Conservation (phyloP, 805 yeast species). For the Brettanomyces sp. region DNA sequence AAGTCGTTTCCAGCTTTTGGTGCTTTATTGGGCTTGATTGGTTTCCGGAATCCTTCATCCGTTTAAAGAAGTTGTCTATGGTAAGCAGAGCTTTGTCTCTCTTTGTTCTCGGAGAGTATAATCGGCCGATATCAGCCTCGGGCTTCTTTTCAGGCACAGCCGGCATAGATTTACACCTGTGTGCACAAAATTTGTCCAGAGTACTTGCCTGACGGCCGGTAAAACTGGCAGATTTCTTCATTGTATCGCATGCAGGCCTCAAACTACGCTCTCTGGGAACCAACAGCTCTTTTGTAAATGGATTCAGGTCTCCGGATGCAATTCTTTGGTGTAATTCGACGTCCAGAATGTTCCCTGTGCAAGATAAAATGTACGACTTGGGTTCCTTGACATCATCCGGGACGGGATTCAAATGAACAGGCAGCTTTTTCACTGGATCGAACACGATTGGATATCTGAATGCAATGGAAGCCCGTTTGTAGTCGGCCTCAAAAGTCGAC, state of each 20-base stretch:
- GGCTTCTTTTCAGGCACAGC: neutral
- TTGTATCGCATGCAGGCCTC: neutral
- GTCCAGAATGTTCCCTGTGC: constrained; percentile 38
- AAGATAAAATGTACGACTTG: constrained; percentile 19
- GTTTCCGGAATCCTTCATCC: constrained; percentile 1
- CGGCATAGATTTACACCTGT: neutral
- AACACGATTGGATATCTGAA: constrained; percentile 82
- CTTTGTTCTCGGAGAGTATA: constrained; percentile 1
- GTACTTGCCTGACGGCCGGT: neutral
- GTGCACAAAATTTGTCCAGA: neutral
- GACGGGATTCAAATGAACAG: constrained; percentile 53
- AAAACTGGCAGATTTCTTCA: constrained; percentile 1
- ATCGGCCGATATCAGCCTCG: no score
- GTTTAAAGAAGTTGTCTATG: constrained; percentile 15
- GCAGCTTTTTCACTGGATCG: constrained; percentile 42
- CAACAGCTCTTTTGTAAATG: constrained; percentile 42
- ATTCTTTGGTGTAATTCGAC: constrained; percentile 42
- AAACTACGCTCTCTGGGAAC: constrained; percentile 34
- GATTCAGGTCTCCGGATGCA: constrained; percentile 61
- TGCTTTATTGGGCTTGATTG: neutral
- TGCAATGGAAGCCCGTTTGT: constrained; percentile 60
- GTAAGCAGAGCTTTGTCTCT: constrained; percentile 13
- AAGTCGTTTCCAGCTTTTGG: no score
- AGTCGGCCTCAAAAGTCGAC: constrained; percentile 47
- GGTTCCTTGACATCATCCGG: constrained; percentile 29